Evolutionary conservation across 2,329 filamentous ascomycete genomes (phyloP).

Genomic region (Sporothrix phasma): DNA sequence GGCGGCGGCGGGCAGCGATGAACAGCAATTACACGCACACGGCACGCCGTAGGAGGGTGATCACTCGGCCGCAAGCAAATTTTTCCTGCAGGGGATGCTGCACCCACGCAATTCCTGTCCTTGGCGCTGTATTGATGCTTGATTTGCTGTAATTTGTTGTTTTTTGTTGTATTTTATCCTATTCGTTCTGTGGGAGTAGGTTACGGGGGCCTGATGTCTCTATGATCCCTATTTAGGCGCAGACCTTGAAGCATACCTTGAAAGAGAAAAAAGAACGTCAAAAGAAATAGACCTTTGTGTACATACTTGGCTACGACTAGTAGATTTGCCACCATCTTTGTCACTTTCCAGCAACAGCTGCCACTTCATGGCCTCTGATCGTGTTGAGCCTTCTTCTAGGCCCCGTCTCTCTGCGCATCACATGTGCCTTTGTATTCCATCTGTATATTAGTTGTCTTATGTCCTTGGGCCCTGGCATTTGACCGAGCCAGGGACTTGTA

Average conservation of each 20-base stretch:
- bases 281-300: slow-evolving; percentile 12
- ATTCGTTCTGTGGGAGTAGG: not conserved
- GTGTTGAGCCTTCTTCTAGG: no score
- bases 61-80: not conserved
- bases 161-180: not conserved
- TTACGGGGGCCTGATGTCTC: not conserved
- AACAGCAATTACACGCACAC: slow-evolving; percentile 13
- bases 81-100: not conserved
- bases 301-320: slow-evolving; percentile 5
- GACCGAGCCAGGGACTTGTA: no score
- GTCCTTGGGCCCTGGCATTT: no score
- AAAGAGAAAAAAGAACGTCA: not conserved
- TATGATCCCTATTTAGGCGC: no score
- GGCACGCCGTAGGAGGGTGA: slow-evolving; percentile 18
- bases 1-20: slow-evolving; percentile 5
- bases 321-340: not conserved
- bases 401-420: no score
- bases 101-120: slow-evolving; percentile 10
- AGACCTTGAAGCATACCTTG: no score
- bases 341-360: slow-evolving; percentile 11
- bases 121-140: not conserved
- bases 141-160: not conserved
- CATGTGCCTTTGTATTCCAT: no score
- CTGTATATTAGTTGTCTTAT: no score
- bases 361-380: slow-evolving; percentile 8